Evolutionary conservation across 371 early-diverging fungal species (phyloP), one percentile per base, ranked within the genome.

Genomic region (Apophysomyces variabilis): DNA sequence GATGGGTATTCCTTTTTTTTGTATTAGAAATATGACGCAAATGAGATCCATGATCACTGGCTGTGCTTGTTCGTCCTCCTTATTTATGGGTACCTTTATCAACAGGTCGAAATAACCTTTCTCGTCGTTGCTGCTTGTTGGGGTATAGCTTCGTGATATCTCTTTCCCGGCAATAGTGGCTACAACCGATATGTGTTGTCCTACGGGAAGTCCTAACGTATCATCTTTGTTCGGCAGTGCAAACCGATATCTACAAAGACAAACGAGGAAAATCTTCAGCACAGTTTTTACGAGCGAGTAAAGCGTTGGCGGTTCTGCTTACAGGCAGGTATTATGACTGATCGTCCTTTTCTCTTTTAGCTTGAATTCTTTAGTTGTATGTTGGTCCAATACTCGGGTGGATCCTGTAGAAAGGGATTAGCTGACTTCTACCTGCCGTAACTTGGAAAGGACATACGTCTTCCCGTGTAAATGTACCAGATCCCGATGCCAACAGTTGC

Each of bases 141-240:
- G 96, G n/a, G 96, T 96, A 83, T 96, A 96, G 74, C 91, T 93
- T 64, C 96, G 88, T 18, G 80, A 74, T 14, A 93, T 82, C 46
- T 87, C 85, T 74, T 93, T 92, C 57, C 93, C 95, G 68, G 88
- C 78, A 58, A 94, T 85, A 38, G 80, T 76, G 5, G 92, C 90
- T 73, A 87, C 83, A 46, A 96, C 70, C 38, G 91, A 90, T 64
- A 96, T 88, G 72, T 96, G 96, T 85, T 94, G 95, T 7, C 96
- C 96, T 60, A 92, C 91, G 44, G 94, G 94, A 58, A 95, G 79
- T 16, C 94, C 94, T 38, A 95, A 80, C 26, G 77, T 61, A 43
- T 80, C 81, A 41, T 86, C 81, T 38, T 80, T 68, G 12, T 70
- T 39, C 1, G 93, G 91, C 32, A 96, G 84, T 21, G 75, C 86